These are phyloP conservation scores for Termitomyces sp. DNA, from an alignment of 768 basidiomycete genomes.

Conservation along the genomic window DNA sequence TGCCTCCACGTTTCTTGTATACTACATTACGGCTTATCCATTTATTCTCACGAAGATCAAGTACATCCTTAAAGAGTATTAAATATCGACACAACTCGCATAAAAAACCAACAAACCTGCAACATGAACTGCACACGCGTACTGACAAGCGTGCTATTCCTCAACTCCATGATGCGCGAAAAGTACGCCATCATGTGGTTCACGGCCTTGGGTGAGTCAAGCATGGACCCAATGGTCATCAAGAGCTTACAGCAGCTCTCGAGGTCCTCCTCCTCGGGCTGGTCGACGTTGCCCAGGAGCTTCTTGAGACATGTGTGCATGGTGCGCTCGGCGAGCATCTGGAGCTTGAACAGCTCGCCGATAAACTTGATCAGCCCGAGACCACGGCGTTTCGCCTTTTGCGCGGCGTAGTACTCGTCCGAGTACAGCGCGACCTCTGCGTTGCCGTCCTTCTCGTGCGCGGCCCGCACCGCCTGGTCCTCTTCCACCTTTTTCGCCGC, in stretches of 20 bases:
- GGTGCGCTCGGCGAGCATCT: slow-evolving; percentile 96
- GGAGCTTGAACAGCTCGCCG: slow-evolving; percentile 91
- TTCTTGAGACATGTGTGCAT: slow-evolving; percentile 99
- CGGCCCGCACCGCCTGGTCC: slow-evolving; percentile 73
- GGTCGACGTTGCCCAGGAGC: slow-evolving; percentile 86
- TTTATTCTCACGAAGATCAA: slow-evolving; percentile 79
- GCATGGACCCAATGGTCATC: slow-evolving; percentile 76
- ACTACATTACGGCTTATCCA: slow-evolving; percentile 76
- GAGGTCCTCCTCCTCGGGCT: slow-evolving; percentile 97
- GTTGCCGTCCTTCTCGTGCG: slow-evolving; percentile 33
- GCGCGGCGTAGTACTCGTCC: slow-evolving; percentile 93
- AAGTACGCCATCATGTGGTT: slow-evolving; percentile 94
- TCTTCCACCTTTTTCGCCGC: slow-evolving; percentile 79
- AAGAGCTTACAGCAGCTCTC: slow-evolving; percentile 93
- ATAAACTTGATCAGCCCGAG: slow-evolving; percentile 46
- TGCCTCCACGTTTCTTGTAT: slow-evolving; percentile 78
- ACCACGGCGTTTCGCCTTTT: slow-evolving; percentile 96
- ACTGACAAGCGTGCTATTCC: slow-evolving; percentile 67
- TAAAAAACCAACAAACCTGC: slow-evolving; percentile 47
- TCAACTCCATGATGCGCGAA: slow-evolving; percentile 78
- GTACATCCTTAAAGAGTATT: slow-evolving; percentile 60
- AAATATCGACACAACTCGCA: background rate
- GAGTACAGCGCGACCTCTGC: slow-evolving; percentile 71
- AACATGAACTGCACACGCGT: slow-evolving; percentile 97
- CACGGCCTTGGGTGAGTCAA: slow-evolving; percentile 78